phyloP scores from a whole-genome alignment of 257 asterid genomes.

The Solanum neorickii region DNA sequence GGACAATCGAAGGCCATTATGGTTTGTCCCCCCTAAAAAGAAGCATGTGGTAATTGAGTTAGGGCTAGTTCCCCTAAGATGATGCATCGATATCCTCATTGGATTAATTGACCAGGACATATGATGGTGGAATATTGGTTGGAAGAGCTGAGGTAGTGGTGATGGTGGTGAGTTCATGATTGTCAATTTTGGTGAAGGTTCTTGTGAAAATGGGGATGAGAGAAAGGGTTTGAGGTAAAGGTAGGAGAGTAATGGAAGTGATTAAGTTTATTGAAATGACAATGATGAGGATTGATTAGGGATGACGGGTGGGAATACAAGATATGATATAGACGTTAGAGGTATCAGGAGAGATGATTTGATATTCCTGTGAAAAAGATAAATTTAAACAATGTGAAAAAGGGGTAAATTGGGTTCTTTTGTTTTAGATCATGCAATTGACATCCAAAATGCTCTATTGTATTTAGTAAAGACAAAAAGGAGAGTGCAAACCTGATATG shows the following conservation, averaged over 20 bases:
- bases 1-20: background rate
- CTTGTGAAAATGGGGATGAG: background rate
- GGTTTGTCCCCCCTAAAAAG: background rate
- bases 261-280: too few relatives aligned
- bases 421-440: background rate
- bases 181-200: background rate
- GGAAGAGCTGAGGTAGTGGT: background rate
- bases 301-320: too few relatives aligned
- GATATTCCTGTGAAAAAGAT: too few relatives aligned
- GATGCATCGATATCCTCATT: background rate
- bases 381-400: too few relatives aligned
- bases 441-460: background rate
- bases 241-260: background rate
- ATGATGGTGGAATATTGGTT: too few relatives aligned
- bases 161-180: background rate
- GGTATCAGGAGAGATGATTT: background rate
- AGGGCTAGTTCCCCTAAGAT: background rate
- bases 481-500: background rate
- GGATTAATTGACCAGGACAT: background rate
- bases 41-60: background rate
- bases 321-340: background rate
- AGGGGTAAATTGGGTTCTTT: background rate
- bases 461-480: background rate
- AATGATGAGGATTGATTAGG: background rate
- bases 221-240: background rate